Percentiles rank a stretch among this genome's conserved stretches.
Evolutionary conservation across 2,329 filamentous ascomycete species (phyloP).

Genomic region (Alternaria hordeiaustralica): DNA sequence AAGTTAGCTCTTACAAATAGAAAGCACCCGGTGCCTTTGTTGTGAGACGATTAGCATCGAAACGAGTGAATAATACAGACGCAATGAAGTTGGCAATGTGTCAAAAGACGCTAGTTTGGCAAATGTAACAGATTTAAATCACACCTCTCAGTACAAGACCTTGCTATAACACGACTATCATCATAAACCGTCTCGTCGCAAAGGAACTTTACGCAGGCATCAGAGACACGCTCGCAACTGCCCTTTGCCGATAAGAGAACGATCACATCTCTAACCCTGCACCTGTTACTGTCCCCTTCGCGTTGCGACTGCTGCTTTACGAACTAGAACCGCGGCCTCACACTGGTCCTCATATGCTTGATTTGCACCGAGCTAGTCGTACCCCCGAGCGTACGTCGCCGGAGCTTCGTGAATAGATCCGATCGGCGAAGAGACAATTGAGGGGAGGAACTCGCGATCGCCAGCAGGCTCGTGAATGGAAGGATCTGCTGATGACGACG

Average conservation of each 20-base stretch:
- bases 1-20: background rate
- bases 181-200: background rate
- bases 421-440: background rate
- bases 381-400: background rate
- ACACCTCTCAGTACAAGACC: background rate
- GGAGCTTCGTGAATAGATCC: background rate
- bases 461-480: background rate
- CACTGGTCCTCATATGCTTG: background rate
- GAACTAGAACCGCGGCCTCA: background rate
- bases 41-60: background rate
- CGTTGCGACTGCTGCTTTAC: background rate
- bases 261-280: background rate
- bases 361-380: background rate
- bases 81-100: background rate
- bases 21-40: background rate
- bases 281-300: background rate
- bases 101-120: background rate
- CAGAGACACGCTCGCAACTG: background rate
- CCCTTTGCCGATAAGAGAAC: background rate
- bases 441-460: background rate
- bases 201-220: background rate
- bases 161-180: background rate
- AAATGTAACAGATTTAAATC: background rate
- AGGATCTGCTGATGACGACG: background rate
- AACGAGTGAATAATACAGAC: background rate